Conservation (phyloP, 306 rosid species). For the Herpetospermum pedunculosum region DNA sequence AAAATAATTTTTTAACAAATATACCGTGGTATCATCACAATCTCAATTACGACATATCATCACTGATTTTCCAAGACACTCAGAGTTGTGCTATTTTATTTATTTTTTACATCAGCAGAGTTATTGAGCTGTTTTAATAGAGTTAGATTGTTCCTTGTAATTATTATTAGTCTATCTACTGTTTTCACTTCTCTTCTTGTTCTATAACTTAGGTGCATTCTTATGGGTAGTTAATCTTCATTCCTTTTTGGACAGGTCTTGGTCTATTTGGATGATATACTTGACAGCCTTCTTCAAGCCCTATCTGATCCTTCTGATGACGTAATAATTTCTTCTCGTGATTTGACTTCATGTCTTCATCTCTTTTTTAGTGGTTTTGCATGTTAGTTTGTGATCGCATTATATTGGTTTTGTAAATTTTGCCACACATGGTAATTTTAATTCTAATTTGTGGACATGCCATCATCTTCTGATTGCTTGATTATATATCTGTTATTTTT, state of each 20-base stretch:
- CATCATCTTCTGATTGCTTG: neutral
- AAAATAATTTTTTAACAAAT: neutral
- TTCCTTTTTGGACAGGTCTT: conserved; percentile 48
- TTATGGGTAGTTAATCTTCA: conserved; percentile 7
- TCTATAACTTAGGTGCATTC: neutral
- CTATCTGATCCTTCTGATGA: conserved; percentile 84
- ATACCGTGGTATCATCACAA: neutral
- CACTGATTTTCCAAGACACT: neutral
- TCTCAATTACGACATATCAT: neutral
- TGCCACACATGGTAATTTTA: neutral
- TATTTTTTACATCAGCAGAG: neutral
- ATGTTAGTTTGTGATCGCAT: neutral
- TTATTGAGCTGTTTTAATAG: neutral
- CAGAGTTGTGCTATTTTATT: neutral
- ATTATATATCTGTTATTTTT: neutral
- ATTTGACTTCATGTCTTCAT: neutral
- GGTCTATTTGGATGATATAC: conserved; percentile 56
- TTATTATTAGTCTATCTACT: neutral
- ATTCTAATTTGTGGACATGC: neutral
- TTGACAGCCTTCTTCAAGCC: conserved; percentile 69
- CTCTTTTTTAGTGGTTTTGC: neutral
- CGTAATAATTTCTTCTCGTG: conserved; percentile 34
- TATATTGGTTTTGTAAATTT: neutral
- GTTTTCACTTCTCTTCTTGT: conserved; percentile 3
- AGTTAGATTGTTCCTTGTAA: neutral